Base-by-base conservation (phyloP, 306 rosid genomes). In the Erythrophleum fordii region DNA sequence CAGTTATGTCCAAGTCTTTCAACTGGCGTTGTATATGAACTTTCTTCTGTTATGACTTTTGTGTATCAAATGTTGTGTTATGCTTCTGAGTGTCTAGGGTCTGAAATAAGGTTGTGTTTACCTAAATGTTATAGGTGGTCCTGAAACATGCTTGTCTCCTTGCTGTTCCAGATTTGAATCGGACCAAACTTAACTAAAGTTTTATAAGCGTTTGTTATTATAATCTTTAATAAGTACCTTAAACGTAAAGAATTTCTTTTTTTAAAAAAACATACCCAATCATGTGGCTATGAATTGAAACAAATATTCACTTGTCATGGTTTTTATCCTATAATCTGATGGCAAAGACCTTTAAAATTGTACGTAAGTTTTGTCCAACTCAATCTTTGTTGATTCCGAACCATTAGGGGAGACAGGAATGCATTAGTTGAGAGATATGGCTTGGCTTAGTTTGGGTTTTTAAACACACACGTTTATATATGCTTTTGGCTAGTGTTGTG, bases 11-110 rank as follows among this genome's bases (percentile, higher is more conserved):
- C 28, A 11, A 42, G 31, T 68, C 52, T 68, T 25, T 41, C 34
- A 41, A 68, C 53, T 68, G 52, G 73, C 46, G 53, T 42, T 68
- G 73, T 68, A 68, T 12, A 68, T 68, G 52, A 42, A 68, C 73
- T 45, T 42, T 20, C 53, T 68, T 2, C 10, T 22, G 53, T 65
- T 68, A 14, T 11, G 73, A 41, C 53, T 41, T 35, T 0, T 39
- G 35, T 68, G 73, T 22, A 12, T 68, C 8, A 35, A 18, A 17
- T 3, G n/a, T 17, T 31, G 34, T 68, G 53, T 20, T 46, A 0
- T 22, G 18, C 6, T 41, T n/a, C 8, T 23, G 11, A 41, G 73
- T 22, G 11, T 39, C 31, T 66, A 20, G 18, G 34, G 34, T 23
- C 53, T 28, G 5, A 68, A 68, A 68, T 39, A 22, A 68, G n/a